A percentile compares a stretch with the other conserved stretches of the same genome.
Conservation (phyloP, 345 rosid species). For the Linum tenue region DNA sequence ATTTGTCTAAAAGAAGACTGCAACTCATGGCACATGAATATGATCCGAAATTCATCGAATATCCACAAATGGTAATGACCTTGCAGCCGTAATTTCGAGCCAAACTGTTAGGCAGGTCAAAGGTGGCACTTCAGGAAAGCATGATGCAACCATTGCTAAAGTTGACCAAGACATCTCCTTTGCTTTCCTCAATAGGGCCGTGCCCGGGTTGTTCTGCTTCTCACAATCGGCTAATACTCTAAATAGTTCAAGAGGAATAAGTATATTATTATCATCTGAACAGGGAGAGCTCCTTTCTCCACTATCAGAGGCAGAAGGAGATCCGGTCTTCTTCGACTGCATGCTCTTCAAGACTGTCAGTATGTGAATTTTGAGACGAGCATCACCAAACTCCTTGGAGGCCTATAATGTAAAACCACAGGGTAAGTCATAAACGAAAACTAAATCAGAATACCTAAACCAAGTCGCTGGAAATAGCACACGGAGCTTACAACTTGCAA, state of each 20-base stretch:
- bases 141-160: constrained; percentile 91
- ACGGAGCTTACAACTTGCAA: constrained; percentile 61
- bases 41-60: not conserved
- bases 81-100: constrained; percentile 99
- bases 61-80: constrained; percentile 32
- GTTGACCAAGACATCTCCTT: constrained; percentile 94
- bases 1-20: too few relatives aligned
- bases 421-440: constrained; percentile 15
- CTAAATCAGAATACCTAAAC: constrained; percentile 2
- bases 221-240: constrained; percentile 84
- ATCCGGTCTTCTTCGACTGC: constrained; percentile 57
- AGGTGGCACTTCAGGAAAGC: constrained; percentile 82
- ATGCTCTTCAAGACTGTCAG: constrained; percentile 73
- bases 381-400: constrained; percentile 74
- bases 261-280: constrained; percentile 44
- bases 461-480: not conserved
- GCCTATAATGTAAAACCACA: constrained; percentile 44
- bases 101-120: constrained; percentile 79
- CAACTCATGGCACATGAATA: too few relatives aligned
- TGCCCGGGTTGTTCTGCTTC: constrained; percentile 76
- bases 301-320: constrained; percentile 35
- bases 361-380: constrained; percentile 78
- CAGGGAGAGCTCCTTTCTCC: constrained; percentile 34
- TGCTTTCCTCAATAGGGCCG: constrained; percentile 69
- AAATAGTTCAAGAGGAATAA: constrained; percentile 70